Base-by-base conservation (phyloP, 805 yeast species). In the Metschnikowia santaceciliae region DNA sequence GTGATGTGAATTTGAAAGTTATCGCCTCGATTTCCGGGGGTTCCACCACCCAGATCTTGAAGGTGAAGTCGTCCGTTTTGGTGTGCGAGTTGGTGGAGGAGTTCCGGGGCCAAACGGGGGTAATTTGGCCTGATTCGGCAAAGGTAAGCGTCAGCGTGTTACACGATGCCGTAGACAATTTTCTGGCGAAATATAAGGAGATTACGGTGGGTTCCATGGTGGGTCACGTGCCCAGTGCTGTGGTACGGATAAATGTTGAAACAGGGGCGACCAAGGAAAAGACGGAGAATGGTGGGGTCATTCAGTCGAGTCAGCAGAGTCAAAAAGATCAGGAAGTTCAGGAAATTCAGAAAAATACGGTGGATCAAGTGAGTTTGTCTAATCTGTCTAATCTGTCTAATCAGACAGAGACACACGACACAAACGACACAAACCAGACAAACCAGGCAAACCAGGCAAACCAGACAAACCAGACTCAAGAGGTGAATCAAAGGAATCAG, bases 91-190 rank as follows among this genome's bases (percentile, higher is more conserved):
- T 58, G 26, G 33, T 53, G 15, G 19, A 11, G 19, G 32, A 34
- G n/a, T 53, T 51, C 32, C 22, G 45, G 7, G 35, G 40, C 20
- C 35, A 32, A 23, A 26, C 33, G 14, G 50, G 39, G 57, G 53
- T 2, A 47, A 50, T 33, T 22, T 54, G 38, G 67, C 67, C 53
- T 48, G 65, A 36, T 38, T 56, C 45, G 54, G 58, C 48, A 58
- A 60, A 43, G 42, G 46, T 57, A n/a, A 52, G 56, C n/a, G 15
- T 58, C n/a, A 39, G 54, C 11, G 50, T 52, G 2, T 37, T 56
- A 47, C 54, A 54, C 35, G 46, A 46, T n/a, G 36, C 32, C 1
- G 42, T 53, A 14, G 42, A 42, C 20, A 52, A 42, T 30, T 19
- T 19, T 41, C 46, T 45, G 48, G 20, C 49, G 4, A 54, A 49